Conservation (phyloP, 2,329 filamentous ascomycete species). For the Xylaria sp. region DNA sequence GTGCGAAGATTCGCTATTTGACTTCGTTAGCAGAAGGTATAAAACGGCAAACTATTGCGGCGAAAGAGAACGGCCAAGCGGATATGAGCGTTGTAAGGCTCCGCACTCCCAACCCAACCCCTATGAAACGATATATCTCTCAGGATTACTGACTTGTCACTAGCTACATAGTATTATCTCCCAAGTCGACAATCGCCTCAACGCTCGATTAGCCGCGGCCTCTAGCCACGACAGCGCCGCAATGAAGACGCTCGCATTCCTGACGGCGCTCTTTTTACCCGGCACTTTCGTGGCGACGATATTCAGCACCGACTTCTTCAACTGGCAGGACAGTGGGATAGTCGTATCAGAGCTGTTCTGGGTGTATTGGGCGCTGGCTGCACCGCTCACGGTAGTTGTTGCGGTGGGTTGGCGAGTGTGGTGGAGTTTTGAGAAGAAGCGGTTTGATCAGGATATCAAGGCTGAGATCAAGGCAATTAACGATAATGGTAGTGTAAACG, state of each 20-base stretch:
- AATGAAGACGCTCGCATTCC: conserved; percentile 29
- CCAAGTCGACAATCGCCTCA: conserved; percentile 29
- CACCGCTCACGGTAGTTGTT: conserved; percentile 15
- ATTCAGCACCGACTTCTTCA: conserved; percentile 24
- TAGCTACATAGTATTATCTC: conserved; percentile 27
- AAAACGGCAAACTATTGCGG: conserved; percentile 5
- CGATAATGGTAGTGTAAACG: neutral
- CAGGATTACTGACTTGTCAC: neutral
- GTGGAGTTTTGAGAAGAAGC: conserved; percentile 27
- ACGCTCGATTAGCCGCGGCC: conserved; percentile 25
- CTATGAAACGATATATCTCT: neutral
- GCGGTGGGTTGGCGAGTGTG: conserved; percentile 25
- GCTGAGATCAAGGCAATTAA: conserved; percentile 19
- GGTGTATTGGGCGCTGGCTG: conserved; percentile 23
- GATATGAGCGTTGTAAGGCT: conserved; percentile 22
- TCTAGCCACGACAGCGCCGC: conserved; percentile 24
- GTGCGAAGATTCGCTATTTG: conserved; percentile 14
- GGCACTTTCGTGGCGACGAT: conserved; percentile 23
- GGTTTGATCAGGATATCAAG: conserved; percentile 24
- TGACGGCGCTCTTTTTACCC: conserved; percentile 19
- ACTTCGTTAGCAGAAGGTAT: conserved; percentile 12
- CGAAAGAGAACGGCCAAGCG: conserved; percentile 21
- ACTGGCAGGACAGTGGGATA: conserved; percentile 14
- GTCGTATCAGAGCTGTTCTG: conserved; percentile 22
- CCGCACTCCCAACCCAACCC: no score